Evolutionary conservation across 139 green algal species (phyloP).

Genomic region (Closterium sp.): DNA sequence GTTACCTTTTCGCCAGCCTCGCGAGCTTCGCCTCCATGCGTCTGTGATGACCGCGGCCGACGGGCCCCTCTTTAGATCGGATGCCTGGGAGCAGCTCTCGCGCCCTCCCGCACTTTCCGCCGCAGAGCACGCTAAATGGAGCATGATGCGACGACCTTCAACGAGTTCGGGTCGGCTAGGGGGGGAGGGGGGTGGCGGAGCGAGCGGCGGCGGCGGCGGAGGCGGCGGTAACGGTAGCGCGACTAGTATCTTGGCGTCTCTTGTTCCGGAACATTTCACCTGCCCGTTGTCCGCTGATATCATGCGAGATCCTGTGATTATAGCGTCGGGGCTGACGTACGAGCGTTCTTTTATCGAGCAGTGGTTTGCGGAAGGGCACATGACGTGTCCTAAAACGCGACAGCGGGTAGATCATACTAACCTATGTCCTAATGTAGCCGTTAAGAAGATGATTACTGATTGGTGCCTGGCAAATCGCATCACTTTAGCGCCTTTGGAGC

Average conservation of each 20-base stretch:
- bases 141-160: neutral
- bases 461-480: neutral
- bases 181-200: neutral
- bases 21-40: neutral
- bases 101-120: neutral
- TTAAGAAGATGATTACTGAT: constrained; percentile 10
- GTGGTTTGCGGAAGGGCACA: constrained; percentile 38
- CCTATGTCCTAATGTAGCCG: constrained; percentile 26
- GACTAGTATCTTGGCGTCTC: neutral
- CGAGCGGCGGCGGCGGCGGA: neutral
- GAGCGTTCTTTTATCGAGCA: constrained; percentile 40
- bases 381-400: constrained; percentile 34
- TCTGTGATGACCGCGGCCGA: neutral
- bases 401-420: constrained; percentile 31
- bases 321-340: constrained; percentile 48
- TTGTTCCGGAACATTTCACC: constrained; percentile 31
- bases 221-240: neutral
- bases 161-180: neutral
- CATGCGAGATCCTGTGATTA: constrained; percentile 46
- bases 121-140: neutral
- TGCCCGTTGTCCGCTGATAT: constrained; percentile 38
- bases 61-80: neutral
- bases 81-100: neutral
- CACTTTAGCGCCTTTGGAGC: neutral
- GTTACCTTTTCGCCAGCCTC: neutral